Conservation (phyloP, 1,284 basidiomycete species). For the Ceraceosorus guamensis region DNA sequence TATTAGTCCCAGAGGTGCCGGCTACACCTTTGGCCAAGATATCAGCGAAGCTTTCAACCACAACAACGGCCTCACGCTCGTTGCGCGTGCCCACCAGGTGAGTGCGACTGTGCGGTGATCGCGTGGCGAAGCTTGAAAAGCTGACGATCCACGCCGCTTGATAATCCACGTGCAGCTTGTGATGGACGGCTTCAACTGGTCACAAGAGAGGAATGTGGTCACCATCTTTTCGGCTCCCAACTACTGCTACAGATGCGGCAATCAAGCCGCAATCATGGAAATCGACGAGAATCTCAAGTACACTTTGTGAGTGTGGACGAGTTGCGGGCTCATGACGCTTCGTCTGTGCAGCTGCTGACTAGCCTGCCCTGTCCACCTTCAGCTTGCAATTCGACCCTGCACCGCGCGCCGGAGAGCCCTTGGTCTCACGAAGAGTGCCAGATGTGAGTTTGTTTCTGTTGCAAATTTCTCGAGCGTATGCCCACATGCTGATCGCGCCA, state of each 20-base stretch:
- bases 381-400: constrained; percentile 99
- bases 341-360: constrained; percentile 3
- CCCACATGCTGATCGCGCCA: too few relatives aligned
- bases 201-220: constrained; percentile 98
- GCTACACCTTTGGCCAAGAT: constrained; percentile 98
- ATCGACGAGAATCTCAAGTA: constrained; percentile 97
- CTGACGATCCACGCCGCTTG: too few relatives aligned
- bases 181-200: constrained; percentile 98
- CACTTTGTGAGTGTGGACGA: constrained; percentile 56
- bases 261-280: constrained; percentile 99
- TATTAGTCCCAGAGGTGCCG: constrained; percentile 95
- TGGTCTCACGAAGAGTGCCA: constrained; percentile 94
- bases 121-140: too few relatives aligned
- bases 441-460: too few relatives aligned
- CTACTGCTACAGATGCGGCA: constrained; percentile 93
- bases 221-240: constrained; percentile 95
- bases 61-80: constrained; percentile 94
- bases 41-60: constrained; percentile 98
- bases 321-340: constrained; percentile 6
- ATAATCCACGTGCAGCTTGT: too few relatives aligned
- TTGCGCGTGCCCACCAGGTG: constrained; percentile 52
- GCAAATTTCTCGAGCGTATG: too few relatives aligned
- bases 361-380: constrained; percentile 1
- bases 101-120: too few relatives aligned
- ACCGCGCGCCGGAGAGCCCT: constrained; percentile 91